Evolutionary conservation across 192 early-diverging fungal genomes (phyloP).

Genomic region (Coemansia sp.): DNA sequence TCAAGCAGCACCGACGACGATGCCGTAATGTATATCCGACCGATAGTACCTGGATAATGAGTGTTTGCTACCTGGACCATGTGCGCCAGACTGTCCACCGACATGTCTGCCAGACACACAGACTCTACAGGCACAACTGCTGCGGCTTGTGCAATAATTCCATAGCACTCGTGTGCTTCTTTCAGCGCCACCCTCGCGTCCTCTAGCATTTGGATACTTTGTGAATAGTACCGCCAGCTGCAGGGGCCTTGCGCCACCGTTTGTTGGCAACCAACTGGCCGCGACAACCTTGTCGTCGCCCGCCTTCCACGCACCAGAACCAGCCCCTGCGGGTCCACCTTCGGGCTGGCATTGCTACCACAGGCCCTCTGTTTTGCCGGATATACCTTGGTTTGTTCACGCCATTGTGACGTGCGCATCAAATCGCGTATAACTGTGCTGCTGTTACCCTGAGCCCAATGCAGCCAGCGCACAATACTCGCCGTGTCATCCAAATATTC

Average conservation of each 20-base stretch:
- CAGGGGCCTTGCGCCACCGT: slow-evolving; percentile 1
- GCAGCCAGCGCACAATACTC: slow-evolving; percentile 19
- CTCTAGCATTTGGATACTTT: slow-evolving; percentile 31
- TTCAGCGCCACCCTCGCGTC: slow-evolving; percentile 44
- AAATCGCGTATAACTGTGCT: slow-evolving; percentile 1
- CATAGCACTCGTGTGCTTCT: slow-evolving; percentile 5
- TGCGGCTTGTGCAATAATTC: slow-evolving; percentile 12
- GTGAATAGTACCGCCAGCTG: slow-evolving; percentile 20
- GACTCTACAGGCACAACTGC: slow-evolving; percentile 21
- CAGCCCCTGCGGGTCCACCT: slow-evolving; percentile 9
- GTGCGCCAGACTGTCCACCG: background rate
- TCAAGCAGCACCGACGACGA: slow-evolving; percentile 41
- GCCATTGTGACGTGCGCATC: slow-evolving; percentile 32
- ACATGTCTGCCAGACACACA: background rate
- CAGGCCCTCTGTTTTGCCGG: slow-evolving; percentile 8
- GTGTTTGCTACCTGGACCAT: slow-evolving; percentile 17
- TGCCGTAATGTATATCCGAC: slow-evolving; percentile 37
- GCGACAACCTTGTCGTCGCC: slow-evolving; percentile 15
- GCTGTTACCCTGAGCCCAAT: slow-evolving; percentile 18
- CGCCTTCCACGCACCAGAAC: slow-evolving; percentile 31
- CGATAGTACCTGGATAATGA: slow-evolving; percentile 26
- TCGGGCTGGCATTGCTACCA: no score
- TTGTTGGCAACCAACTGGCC: background rate
- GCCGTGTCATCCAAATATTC: slow-evolving; percentile 40
- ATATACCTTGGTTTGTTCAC: slow-evolving; percentile 42